phyloP scores from a whole-genome alignment of 2,329 filamentous ascomycete genomes.

The Colletotrichum lentis region DNA sequence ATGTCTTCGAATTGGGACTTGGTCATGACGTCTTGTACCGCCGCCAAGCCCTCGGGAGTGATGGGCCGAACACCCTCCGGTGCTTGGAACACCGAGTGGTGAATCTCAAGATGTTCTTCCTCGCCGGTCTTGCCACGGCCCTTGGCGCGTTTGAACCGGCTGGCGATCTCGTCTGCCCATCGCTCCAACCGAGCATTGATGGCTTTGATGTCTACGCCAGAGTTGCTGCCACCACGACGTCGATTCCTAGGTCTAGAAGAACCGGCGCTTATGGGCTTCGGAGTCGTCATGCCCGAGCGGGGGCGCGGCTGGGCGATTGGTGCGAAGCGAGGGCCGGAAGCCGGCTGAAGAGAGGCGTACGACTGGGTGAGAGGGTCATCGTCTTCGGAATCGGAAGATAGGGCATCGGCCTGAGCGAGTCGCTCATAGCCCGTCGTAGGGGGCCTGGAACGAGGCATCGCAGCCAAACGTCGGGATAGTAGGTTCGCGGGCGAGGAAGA shows the following conservation, averaged over 20 bases:
- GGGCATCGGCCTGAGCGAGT: constrained; percentile 81
- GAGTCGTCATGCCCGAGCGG: constrained; percentile 67
- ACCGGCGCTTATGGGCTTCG: constrained; percentile 52
- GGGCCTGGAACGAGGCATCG: constrained; percentile 73
- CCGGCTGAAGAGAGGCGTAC: constrained; percentile 65
- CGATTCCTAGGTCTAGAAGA: constrained; percentile 52
- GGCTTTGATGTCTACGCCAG: constrained; percentile 95
- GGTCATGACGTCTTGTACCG: constrained; percentile 72
- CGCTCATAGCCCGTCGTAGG: constrained; percentile 85
- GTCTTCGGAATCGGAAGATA: constrained; percentile 75
- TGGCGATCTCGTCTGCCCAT: constrained; percentile 98
- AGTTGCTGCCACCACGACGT: constrained; percentile 70
- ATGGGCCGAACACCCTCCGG: constrained; percentile 86
- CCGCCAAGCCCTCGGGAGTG: constrained; percentile 76
- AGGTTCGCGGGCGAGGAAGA: background rate
- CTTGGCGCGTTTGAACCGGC: constrained; percentile 89
- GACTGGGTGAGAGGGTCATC: constrained; percentile 65
- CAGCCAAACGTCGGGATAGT: constrained; percentile 39
- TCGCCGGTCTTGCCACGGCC: constrained; percentile 78
- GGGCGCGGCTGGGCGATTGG: constrained; percentile 68
- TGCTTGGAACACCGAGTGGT: constrained; percentile 95
- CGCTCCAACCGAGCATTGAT: constrained; percentile 95
- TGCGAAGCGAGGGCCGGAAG: constrained; percentile 69
- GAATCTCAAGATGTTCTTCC: constrained; percentile 91
- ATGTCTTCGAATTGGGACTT: constrained; percentile 85